Conservation (phyloP, 2,329 filamentous ascomycete species). For the Onygena corvina region DNA sequence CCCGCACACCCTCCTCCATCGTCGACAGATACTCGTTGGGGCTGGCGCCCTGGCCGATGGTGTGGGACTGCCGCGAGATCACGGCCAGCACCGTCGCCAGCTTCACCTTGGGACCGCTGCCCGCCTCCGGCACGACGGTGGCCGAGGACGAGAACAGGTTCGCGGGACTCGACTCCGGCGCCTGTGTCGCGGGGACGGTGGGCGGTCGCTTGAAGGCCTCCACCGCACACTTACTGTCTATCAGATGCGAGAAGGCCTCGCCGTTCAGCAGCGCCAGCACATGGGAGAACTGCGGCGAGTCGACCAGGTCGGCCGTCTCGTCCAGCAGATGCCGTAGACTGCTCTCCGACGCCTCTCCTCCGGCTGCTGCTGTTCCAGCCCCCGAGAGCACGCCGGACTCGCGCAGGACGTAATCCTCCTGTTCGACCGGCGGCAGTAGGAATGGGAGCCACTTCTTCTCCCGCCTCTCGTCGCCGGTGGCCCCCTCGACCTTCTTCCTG, state of each 20-base stretch:
- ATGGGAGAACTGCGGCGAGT: conserved; percentile 80
- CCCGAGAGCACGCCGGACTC: conserved; percentile 67
- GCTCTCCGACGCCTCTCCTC: too few species aligned
- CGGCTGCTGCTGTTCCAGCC: too few species aligned
- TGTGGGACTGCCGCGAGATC: conserved; percentile 79
- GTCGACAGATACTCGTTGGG: conserved; percentile 35
- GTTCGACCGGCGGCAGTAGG: conserved; percentile 64
- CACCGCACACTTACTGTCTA: conserved; percentile 67
- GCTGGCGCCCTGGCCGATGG: conserved; percentile 59
- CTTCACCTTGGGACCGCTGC: conserved; percentile 44
- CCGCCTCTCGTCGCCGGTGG: conserved; percentile 51
- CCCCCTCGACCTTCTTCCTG: conserved; percentile 71
- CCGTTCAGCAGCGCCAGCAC: conserved; percentile 81
- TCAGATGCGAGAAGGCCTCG: conserved; percentile 68
- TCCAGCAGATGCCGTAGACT: conserved; percentile 75
- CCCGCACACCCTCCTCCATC: conserved; percentile 37
- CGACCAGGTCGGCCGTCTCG: conserved; percentile 89
- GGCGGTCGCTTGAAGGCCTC: conserved; percentile 56
- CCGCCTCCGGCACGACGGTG: conserved; percentile 27
- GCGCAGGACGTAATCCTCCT: conserved; percentile 71
- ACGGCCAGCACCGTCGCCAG: conserved; percentile 83
- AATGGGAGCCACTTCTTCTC: conserved; percentile 65
- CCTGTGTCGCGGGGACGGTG: conserved; percentile 28
- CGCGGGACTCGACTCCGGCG: conserved; percentile 38
- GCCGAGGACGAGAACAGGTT: conserved; percentile 33